Conservation (phyloP, 306 rosid genomes). For the Argentina anserina region DNA sequence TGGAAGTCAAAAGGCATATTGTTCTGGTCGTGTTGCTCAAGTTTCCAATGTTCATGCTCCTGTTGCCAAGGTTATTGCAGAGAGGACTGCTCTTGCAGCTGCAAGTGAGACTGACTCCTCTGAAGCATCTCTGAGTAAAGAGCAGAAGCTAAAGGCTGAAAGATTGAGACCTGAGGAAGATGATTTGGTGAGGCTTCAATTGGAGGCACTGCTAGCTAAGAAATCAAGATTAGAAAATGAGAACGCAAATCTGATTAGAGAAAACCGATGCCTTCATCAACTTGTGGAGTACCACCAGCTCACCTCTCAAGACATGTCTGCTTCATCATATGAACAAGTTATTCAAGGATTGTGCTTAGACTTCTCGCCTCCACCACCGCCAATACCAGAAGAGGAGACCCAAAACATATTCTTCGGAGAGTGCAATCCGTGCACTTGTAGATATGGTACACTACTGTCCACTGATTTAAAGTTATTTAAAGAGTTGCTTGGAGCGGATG, state of each 20-base stretch:
- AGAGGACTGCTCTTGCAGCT: constrained; percentile 61
- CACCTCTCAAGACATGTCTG: constrained; percentile 66
- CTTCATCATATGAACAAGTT: constrained; percentile 62
- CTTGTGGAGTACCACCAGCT: constrained; percentile 93
- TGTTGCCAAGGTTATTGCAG: constrained; percentile 55
- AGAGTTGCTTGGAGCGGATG: too few species aligned
- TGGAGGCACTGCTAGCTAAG: constrained; percentile 87
- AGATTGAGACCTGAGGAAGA: constrained; percentile 86
- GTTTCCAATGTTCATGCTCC: constrained; percentile 36
- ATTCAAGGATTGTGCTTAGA: constrained; percentile 73
- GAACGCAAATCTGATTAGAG: constrained; percentile 76
- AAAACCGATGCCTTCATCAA: constrained; percentile 90
- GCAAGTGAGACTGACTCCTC: constrained; percentile 78
- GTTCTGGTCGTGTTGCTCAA: constrained; percentile 1
- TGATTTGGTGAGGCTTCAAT: constrained; percentile 96
- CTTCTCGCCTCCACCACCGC: constrained; percentile 72
- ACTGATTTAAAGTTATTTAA: too few species aligned
- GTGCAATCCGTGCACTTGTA: too few species aligned
- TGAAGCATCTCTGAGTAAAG: constrained; percentile 67
- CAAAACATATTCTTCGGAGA: too few species aligned
- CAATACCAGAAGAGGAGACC: constrained; percentile 37
- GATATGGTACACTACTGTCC: too few species aligned
- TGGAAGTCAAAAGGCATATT: constrained; percentile 36
- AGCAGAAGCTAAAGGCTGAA: constrained; percentile 77
- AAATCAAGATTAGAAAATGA: constrained; percentile 87